Base-by-base conservation (phyloP, 371 early-diverging fungal genomes). In the Funneliformis caledonium region DNA sequence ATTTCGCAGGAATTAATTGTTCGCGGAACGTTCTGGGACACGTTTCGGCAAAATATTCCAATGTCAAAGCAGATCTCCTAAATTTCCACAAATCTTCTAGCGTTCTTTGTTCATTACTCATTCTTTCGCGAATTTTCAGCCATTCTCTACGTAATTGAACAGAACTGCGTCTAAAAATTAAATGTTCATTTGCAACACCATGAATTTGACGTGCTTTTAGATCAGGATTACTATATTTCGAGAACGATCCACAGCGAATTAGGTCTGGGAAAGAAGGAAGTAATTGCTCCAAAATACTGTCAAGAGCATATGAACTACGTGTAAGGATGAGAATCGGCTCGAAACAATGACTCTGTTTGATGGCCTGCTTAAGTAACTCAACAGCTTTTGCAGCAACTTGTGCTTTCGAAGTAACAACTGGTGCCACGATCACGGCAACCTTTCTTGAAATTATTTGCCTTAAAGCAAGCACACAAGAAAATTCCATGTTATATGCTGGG, bases 311-410 rank as follows among this genome's bases (percentile, higher is more conserved):
- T 31, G 73, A 50, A 73, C 45, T 73, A 19, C 48, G 16, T 19
- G 73, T 52, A 14, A 73, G 26, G 12, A 73, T 47, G 31, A 73
- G 31, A 43, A 73, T 73, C 19, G 73, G 73, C 16, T 47, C 48
- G 10, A 19, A 50, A 45, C 31, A 73, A 19, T 73, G 47, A 52
- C 56, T 42, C 31, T 47, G n/a, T 52, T 26, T 16, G 14, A 73
- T 22, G 11, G 73, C 50, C 26, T 50, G 73, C 48, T 42, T 16
- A 26, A 73, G 37, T 6, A 73, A 16, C 3, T 73, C 33, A 6
- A 26, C 47, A 14, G 73, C 73, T 16, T 16, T 47, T 50, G 73
- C 16, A 50, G 48, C 50, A 10, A 73, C 9, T 3, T 16, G 50
- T 8, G 73, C 37, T 16, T 52, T 47, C 31, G 73, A 73, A 1